Evolutionary conservation across 768 basidiomycete genomes (phyloP).

Genomic region (Lactarius pseudohatsudake): DNA sequence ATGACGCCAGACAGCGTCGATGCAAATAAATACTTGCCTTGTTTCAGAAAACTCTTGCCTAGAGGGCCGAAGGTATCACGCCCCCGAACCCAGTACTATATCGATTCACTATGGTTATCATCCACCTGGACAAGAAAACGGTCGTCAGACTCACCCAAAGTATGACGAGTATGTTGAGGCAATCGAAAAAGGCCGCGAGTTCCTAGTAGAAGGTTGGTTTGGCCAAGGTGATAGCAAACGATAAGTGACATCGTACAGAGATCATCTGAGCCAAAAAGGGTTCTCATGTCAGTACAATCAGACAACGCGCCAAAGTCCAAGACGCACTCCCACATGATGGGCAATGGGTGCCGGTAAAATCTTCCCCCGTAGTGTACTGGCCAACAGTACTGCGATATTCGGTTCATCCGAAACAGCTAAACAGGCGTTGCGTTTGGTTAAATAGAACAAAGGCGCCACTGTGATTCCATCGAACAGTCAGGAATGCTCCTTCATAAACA

Average conservation of each 20-base stretch:
- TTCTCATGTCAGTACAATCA: not conserved
- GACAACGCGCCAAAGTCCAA: not conserved
- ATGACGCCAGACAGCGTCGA: no score
- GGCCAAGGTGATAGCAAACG: not conserved
- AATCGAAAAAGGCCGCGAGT: slow-evolving; percentile 16
- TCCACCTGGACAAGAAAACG: not conserved
- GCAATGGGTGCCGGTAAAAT: not conserved
- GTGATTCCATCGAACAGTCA: not conserved
- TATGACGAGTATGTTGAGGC: slow-evolving; percentile 16
- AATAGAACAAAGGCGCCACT: slow-evolving; percentile 6
- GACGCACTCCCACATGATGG: slow-evolving; percentile 25
- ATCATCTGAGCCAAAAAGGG: slow-evolving; percentile 2
- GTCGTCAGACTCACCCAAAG: slow-evolving; percentile 6
- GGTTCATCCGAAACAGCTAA: slow-evolving; percentile 20
- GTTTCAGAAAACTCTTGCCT: slow-evolving; percentile 26
- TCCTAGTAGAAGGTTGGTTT: slow-evolving; percentile 1
- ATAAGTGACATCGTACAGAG: slow-evolving; percentile 10
- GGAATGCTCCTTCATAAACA: not conserved
- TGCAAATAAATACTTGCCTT: slow-evolving; percentile 13
- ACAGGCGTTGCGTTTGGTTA: slow-evolving; percentile 6
- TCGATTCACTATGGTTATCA: not conserved
- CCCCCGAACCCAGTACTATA: slow-evolving; percentile 21
- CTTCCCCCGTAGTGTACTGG: not conserved
- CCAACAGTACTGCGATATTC: rapidly evolving
- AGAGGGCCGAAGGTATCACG: slow-evolving; percentile 20